These are phyloP conservation scores for Diutina catenulata DNA, from an alignment of 1,139 yeast species.

Conservation along the genomic window DNA sequence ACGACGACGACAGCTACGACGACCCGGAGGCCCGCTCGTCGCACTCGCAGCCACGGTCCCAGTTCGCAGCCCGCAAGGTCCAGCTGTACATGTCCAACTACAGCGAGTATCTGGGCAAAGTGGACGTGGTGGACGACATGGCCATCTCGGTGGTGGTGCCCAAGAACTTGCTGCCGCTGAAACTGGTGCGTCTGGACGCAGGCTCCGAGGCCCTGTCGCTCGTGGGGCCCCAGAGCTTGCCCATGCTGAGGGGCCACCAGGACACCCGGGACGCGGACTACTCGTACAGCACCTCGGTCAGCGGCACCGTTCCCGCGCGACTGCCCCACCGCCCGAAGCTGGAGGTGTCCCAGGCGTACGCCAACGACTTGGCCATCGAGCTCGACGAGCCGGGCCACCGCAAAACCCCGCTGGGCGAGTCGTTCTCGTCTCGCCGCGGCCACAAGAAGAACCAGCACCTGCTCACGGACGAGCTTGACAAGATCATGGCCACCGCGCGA, in stretches of 20 bases:
- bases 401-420: not conserved
- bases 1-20: too few species aligned
- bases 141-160: conserved; percentile 4
- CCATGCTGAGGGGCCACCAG: not conserved
- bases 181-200: not conserved
- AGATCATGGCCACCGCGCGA: conserved; percentile 2
- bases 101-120: conserved; percentile 1
- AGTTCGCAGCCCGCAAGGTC: not conserved
- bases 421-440: not conserved
- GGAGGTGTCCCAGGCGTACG: not conserved
- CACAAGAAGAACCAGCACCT: too few species aligned
- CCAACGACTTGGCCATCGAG: not conserved
- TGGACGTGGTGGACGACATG: not conserved
- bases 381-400: not conserved
- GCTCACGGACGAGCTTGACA: conserved; percentile 3
- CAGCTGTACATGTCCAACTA: conserved; percentile 4
- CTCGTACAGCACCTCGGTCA: not conserved
- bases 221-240: not conserved
- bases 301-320: conserved; percentile 2
- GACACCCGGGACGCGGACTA: conserved; percentile 1
- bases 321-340: conserved; percentile 1
- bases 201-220: not conserved
- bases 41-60: not conserved
- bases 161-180: not conserved
- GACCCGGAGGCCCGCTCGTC: too few species aligned